A percentile compares a stretch with the other conserved stretches of the same genome.
phyloP scores from a whole-genome alignment of 164 flowering plant species.

The Malania oleifera region DNA sequence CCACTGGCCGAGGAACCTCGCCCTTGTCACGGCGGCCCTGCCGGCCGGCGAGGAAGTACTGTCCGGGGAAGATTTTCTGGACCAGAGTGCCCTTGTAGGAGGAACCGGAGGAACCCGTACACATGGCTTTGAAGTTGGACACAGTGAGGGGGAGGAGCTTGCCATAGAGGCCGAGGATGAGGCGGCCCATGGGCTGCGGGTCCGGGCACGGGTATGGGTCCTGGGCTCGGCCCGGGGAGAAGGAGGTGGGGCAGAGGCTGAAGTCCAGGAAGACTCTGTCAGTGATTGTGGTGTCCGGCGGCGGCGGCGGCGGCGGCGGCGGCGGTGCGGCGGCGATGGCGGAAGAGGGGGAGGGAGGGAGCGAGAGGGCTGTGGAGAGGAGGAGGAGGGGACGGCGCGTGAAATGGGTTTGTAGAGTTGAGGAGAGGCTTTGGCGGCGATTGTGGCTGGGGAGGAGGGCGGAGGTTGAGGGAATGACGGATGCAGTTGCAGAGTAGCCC shows the following conservation, averaged over 20 bases:
- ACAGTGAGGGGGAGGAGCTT: conserved; percentile 74
- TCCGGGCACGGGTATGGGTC: conserved; percentile 53
- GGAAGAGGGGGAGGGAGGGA: conserved; percentile 12
- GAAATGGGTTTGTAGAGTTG: conserved; percentile 10
- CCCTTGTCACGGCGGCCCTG: conserved; percentile 75
- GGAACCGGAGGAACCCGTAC: conserved; percentile 43
- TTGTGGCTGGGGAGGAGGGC: conserved; percentile 28
- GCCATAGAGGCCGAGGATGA: conserved; percentile 89
- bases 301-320: conserved; percentile 21
- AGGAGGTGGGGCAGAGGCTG: conserved; percentile 70
- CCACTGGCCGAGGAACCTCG: conserved; percentile 50
- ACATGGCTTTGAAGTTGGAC: conserved; percentile 82
- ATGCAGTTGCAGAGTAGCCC: not conserved
- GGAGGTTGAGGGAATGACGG: not conserved
- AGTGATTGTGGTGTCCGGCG: conserved; percentile 77
- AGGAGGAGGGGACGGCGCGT: conserved; percentile 24
- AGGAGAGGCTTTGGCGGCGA: conserved; percentile 28
- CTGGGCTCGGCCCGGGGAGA: conserved; percentile 50
- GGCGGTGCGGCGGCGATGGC: conserved; percentile 15
- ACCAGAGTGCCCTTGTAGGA: conserved; percentile 72
- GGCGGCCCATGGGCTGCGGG: conserved; percentile 66
- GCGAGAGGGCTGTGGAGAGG: conserved; percentile 21
- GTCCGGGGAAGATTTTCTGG: conserved; percentile 84
- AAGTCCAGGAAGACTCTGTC: conserved; percentile 89
- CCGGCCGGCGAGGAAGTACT: conserved; percentile 69